Evolutionary conservation across 768 basidiomycete species (phyloP).

Genomic region (Mycena kentingensis): DNA sequence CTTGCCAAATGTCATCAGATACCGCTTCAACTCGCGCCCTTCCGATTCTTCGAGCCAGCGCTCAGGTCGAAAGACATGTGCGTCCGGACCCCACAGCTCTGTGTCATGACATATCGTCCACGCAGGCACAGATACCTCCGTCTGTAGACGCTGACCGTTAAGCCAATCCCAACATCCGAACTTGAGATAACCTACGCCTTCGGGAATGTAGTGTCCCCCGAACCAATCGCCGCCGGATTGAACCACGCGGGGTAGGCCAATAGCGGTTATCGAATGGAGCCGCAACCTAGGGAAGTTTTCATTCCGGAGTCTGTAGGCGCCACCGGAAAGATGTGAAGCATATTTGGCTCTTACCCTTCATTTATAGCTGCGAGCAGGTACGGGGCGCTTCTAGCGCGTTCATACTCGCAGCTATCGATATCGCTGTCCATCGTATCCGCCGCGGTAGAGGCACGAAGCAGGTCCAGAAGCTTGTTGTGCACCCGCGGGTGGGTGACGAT

Average conservation of each 20-base stretch:
- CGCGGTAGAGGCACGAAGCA: constrained; percentile 19
- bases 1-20: constrained; percentile 35
- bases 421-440: no score
- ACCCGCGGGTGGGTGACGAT: constrained; percentile 27
- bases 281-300: constrained; percentile 29
- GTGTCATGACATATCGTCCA: constrained; percentile 36
- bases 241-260: constrained; percentile 37
- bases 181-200: constrained; percentile 28
- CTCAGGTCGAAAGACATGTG: constrained; percentile 36
- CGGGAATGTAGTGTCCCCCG: constrained; percentile 30
- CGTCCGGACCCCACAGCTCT: constrained; percentile 37
- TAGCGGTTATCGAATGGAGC: constrained; percentile 37
- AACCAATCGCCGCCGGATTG: constrained; percentile 29
- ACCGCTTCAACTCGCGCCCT: constrained; percentile 22
- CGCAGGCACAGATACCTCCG: constrained; percentile 37
- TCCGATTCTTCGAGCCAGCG: constrained; percentile 43
- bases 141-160: constrained; percentile 19
- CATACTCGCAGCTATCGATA: constrained; percentile 20
- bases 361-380: constrained; percentile 32
- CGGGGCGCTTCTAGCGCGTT: constrained; percentile 29
- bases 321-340: no score
- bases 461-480: constrained; percentile 24
- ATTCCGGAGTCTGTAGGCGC: background rate
- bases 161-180: background rate
- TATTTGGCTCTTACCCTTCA: no score